A percentile compares a stretch with the other conserved stretches of the same genome.
Conservation (phyloP, 306 rosid genomes). For the Fagus crenata region DNA sequence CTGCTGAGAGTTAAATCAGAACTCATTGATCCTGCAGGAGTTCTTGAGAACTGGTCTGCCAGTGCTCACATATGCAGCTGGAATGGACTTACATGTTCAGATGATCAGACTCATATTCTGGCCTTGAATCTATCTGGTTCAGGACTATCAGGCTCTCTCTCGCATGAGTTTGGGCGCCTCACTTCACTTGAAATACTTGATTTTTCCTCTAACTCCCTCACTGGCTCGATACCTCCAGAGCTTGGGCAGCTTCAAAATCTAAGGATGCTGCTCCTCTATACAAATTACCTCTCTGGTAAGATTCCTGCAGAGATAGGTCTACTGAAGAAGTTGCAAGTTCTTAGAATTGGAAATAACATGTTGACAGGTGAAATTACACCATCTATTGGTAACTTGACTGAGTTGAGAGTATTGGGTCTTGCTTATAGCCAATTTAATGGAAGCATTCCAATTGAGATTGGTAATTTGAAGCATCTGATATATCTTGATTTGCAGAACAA, state of each 20-base stretch:
- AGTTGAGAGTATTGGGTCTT: slow-evolving; percentile 63
- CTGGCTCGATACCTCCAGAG: slow-evolving; percentile 71
- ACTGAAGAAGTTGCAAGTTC: slow-evolving; percentile 74
- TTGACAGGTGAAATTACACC: slow-evolving; percentile 69
- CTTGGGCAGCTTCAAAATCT: slow-evolving; percentile 65
- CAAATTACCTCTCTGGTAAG: slow-evolving; percentile 73
- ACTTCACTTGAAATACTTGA: slow-evolving; percentile 70
- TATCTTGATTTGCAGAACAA: slow-evolving; percentile 77
- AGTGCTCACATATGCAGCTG: slow-evolving; percentile 56
- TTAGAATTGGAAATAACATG: slow-evolving; percentile 79
- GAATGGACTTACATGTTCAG: slow-evolving; percentile 70
- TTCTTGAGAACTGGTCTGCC: slow-evolving; percentile 70
- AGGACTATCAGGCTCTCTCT: slow-evolving; percentile 71
- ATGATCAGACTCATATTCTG: slow-evolving; percentile 46
- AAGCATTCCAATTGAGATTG: slow-evolving; percentile 73
- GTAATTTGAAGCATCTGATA: slow-evolving; percentile 61
- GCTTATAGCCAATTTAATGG: slow-evolving; percentile 76
- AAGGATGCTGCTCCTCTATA: slow-evolving; percentile 49
- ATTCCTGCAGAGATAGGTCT: slow-evolving; percentile 76
- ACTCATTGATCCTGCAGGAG: slow-evolving; percentile 57
- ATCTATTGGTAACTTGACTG: slow-evolving; percentile 57
- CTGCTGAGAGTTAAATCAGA: slow-evolving; percentile 77
- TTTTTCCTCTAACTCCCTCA: slow-evolving; percentile 69
- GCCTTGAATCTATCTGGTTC: slow-evolving; percentile 69
- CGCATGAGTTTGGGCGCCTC: slow-evolving; percentile 50